Conservation (phyloP, 2,329 filamentous ascomycete genomes). For the Domatiomyces globalis region DNA sequence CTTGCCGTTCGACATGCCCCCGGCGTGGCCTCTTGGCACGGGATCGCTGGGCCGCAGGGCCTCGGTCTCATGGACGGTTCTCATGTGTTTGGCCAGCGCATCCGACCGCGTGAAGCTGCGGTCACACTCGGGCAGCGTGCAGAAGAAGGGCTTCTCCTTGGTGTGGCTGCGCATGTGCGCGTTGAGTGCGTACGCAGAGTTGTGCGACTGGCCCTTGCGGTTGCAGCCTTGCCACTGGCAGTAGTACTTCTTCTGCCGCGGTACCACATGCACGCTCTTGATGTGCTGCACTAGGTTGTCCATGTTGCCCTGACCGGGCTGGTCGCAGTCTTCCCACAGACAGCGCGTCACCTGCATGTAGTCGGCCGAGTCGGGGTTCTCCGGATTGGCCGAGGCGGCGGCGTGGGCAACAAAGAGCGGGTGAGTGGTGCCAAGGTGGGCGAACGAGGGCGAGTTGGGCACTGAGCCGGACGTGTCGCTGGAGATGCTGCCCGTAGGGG, state of each 20-base stretch:
- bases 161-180: slow-evolving; percentile 98
- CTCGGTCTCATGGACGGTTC: slow-evolving; percentile 95
- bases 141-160: slow-evolving; percentile 96
- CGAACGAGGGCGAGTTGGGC: slow-evolving; percentile 53
- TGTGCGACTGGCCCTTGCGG: slow-evolving; percentile 79
- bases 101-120: slow-evolving; percentile 92
- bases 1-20: slow-evolving; percentile 19
- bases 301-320: slow-evolving; percentile 63
- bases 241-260: slow-evolving; percentile 89
- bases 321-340: slow-evolving; percentile 61
- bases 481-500: slow-evolving; percentile 57
- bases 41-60: slow-evolving; percentile 56
- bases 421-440: slow-evolving; percentile 38
- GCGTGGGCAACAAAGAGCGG: slow-evolving; percentile 17
- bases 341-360: slow-evolving; percentile 55
- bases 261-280: slow-evolving; percentile 87
- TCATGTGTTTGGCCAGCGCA: slow-evolving; percentile 94
- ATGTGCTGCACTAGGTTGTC: slow-evolving; percentile 69
- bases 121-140: slow-evolving; percentile 90
- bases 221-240: slow-evolving; percentile 91
- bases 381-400: slow-evolving; percentile 22
- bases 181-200: slow-evolving; percentile 87
- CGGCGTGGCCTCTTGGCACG: slow-evolving; percentile 27
- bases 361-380: slow-evolving; percentile 17
- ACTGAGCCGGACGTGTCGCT: slow-evolving; percentile 82